These are phyloP conservation scores for Ceratorhiza oryzae-sativae DNA, from an alignment of 1,284 basidiomycete species.

Conservation along the genomic window DNA sequence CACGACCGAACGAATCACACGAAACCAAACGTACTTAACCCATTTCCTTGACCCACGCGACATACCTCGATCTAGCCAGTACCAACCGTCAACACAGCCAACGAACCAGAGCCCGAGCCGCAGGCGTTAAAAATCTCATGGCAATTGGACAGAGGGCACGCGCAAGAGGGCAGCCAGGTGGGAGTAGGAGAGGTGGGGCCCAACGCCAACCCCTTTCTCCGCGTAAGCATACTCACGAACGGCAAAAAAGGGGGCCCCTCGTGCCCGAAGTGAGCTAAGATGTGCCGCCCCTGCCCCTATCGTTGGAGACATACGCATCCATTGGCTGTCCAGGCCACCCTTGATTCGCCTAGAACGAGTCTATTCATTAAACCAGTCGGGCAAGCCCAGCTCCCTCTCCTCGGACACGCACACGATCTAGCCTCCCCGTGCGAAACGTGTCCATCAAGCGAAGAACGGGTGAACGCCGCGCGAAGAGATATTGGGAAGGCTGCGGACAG, in stretches of 20 bases:
- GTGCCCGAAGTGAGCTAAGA: constrained; percentile 7
- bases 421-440: background rate
- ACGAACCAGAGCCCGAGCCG: background rate
- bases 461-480: background rate
- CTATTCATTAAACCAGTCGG: background rate
- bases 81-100: background rate
- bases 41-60: background rate
- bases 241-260: background rate
- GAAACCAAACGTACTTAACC: background rate
- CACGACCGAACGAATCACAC: background rate
- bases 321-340: background rate
- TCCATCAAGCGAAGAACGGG: background rate
- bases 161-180: background rate
- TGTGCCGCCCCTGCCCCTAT: background rate
- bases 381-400: background rate
- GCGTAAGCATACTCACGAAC: background rate
- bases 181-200: background rate
- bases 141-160: background rate
- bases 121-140: background rate
- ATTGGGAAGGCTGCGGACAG: background rate
- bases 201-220: background rate
- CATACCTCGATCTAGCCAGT: background rate
- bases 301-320: background rate
- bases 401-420: background rate
- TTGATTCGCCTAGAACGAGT: constrained; percentile 1